phyloP scores from a whole-genome alignment of 73 alveolate species.

The Paramecium caudatum region DNA sequence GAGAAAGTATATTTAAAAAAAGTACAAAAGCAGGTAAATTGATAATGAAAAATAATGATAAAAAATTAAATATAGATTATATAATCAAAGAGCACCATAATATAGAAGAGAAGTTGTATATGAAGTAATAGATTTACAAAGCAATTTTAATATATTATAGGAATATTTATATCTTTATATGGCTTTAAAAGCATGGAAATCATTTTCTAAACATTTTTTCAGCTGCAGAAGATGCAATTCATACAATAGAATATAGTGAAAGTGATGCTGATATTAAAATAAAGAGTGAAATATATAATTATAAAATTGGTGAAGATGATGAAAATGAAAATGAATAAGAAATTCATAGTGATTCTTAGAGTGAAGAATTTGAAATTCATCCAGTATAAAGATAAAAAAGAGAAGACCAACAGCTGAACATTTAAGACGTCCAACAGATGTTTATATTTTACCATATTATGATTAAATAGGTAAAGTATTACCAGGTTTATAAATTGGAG shows the following conservation, averaged over 20 bases:
- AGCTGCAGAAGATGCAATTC: background rate
- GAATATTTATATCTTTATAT: slow-evolving; percentile 46
- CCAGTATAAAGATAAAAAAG: background rate
- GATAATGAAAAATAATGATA: slow-evolving; percentile 49
- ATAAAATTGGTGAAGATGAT: background rate
- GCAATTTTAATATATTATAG: slow-evolving; percentile 16
- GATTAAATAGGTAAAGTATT: background rate
- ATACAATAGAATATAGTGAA: slow-evolving; percentile 47
- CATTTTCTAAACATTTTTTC: background rate
- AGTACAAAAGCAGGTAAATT: slow-evolving; percentile 12
- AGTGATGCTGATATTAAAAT: slow-evolving; percentile 11
- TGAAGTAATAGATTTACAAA: background rate
- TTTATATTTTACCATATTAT: slow-evolving; percentile 44
- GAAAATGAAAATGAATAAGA: background rate
- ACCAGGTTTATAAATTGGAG: background rate
- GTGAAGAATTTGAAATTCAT: background rate
- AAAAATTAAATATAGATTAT: slow-evolving; percentile 45
- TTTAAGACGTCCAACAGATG: slow-evolving; percentile 60
- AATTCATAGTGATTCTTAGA: too few species aligned
- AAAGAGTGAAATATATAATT: background rate
- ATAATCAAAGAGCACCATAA: slow-evolving; percentile 3
- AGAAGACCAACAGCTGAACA: slow-evolving; percentile 54
- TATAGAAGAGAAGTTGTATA: slow-evolving; percentile 17
- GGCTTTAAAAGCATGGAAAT: slow-evolving; percentile 58
- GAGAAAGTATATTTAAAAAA: slow-evolving; percentile 20